These are phyloP conservation scores for Phtheirospermum japonicum DNA, from an alignment of 257 asterid species.

Conservation along the genomic window DNA sequence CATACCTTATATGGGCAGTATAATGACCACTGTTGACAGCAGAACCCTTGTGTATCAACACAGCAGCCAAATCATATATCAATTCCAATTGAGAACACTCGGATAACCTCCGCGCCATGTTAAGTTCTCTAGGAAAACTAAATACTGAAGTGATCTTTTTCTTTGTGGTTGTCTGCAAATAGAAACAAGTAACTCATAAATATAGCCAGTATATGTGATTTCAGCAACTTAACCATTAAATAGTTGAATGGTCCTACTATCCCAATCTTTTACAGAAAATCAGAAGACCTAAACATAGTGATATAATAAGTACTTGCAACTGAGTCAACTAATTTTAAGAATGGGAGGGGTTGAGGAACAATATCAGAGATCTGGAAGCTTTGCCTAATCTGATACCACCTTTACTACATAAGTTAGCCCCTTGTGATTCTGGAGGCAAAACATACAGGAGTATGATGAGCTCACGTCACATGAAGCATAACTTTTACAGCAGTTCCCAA, in stretches of 20 bases:
- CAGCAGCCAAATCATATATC: conserved; percentile 87
- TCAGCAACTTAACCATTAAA: conserved; percentile 20
- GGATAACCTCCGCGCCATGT: conserved; percentile 70
- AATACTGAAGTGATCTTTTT: conserved; percentile 90
- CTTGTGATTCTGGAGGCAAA: conserved; percentile 14
- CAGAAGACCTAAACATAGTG: conserved; percentile 8
- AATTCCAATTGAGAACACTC: conserved; percentile 54
- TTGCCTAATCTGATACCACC: conserved; percentile 11
- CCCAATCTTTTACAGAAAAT: conserved; percentile 6
- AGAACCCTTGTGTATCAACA: conserved; percentile 95
- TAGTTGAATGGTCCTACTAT: conserved; percentile 15
- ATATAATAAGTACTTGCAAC: conserved; percentile 15
- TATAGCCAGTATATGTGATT: conserved; percentile 22
- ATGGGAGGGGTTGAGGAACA: conserved; percentile 14
- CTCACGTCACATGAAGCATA: conserved; percentile 8
- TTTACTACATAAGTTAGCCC: conserved; percentile 8
- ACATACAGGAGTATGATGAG: conserved; percentile 4
- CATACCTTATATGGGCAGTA: conserved; percentile 86
- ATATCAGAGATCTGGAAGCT: conserved; percentile 11
- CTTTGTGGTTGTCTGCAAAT: conserved; percentile 86
- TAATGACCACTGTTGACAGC: conserved; percentile 97
- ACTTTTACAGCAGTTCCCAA: not conserved
- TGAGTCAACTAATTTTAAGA: conserved; percentile 15
- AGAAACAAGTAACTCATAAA: conserved; percentile 29
- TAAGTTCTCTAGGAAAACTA: conserved; percentile 74